Evolutionary conservation across 2,329 filamentous ascomycete genomes (phyloP).

Genomic region (Fusarium udum): DNA sequence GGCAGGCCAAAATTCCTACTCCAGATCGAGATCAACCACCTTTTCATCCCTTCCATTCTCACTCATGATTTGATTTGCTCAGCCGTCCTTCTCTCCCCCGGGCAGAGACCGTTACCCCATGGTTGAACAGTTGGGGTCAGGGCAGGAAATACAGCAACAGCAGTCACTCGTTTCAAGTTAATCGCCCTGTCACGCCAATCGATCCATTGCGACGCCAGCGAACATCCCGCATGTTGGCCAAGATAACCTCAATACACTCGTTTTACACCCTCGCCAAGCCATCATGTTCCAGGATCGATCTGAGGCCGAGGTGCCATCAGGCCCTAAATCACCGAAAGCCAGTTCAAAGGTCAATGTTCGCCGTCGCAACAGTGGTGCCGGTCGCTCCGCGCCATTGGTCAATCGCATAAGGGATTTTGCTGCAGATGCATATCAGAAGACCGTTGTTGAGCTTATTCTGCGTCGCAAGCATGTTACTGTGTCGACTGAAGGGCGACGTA

Average conservation of each 20-base stretch:
- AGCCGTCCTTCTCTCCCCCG: neutral
- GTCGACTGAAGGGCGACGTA: slow-evolving; percentile 73
- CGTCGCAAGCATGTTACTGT: slow-evolving; percentile 73
- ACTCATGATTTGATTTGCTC: slow-evolving; percentile 22
- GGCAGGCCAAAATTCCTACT: slow-evolving; percentile 28
- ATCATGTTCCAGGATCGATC: slow-evolving; percentile 35
- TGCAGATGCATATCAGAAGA: slow-evolving; percentile 48
- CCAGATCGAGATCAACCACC: slow-evolving; percentile 26
- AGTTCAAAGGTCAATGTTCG: slow-evolving; percentile 10
- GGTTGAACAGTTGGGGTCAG: slow-evolving; percentile 9
- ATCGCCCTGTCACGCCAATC: neutral
- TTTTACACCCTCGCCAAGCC: slow-evolving; percentile 13
- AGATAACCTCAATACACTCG: slow-evolving; percentile 34
- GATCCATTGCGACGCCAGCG: slow-evolving; percentile 7
- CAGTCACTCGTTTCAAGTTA: slow-evolving; percentile 31
- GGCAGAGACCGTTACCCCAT: slow-evolving; percentile 21
- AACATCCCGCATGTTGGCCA: slow-evolving; percentile 15
- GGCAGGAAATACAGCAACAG: slow-evolving; percentile 2
- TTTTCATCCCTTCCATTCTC: slow-evolving; percentile 6
- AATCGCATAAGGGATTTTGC: slow-evolving; percentile 37
- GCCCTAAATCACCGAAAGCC: slow-evolving; percentile 7
- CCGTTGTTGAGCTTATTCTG: slow-evolving; percentile 61
- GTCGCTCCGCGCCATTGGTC: slow-evolving; percentile 16
- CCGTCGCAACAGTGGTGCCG: slow-evolving; percentile 22
- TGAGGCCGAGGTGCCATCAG: slow-evolving; percentile 20